Conservation (phyloP, 495 filamentous ascomycete species). For the Letharia columbiana region DNA sequence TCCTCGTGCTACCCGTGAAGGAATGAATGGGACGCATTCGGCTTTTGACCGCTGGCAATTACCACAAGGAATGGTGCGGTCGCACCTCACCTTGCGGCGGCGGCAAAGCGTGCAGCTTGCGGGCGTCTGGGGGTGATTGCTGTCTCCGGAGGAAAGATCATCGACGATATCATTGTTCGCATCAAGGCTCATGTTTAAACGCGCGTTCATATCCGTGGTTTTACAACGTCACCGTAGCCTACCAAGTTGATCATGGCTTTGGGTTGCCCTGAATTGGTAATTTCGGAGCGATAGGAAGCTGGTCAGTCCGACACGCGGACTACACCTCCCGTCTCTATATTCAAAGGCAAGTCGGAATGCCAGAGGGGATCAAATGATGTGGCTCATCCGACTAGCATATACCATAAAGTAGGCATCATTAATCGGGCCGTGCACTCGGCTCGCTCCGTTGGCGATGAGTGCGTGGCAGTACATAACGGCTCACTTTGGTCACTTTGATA, state of each 20-base stretch:
- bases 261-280: not conserved
- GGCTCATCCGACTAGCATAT: too few species aligned
- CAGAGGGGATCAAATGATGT: too few species aligned
- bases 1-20: constrained; percentile 1
- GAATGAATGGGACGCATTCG: constrained; percentile 4
- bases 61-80: constrained; percentile 2
- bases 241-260: not conserved
- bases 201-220: not conserved
- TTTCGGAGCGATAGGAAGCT: not conserved
- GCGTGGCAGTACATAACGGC: too few species aligned
- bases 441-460: too few species aligned
- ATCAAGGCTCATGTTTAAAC: not conserved
- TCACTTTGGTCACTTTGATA: too few species aligned
- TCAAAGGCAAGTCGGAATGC: too few species aligned
- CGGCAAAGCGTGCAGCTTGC: constrained; percentile 16
- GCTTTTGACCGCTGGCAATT: not conserved
- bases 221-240: not conserved
- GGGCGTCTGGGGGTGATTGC: not conserved
- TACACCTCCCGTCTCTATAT: too few species aligned
- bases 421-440: too few species aligned
- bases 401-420: too few species aligned
- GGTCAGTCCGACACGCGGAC: not conserved
- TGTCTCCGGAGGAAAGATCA: not conserved
- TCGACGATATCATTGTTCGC: not conserved
- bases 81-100: constrained; percentile 13